A percentile compares a stretch with the other conserved stretches of the same genome.
Conservation (phyloP, 2,329 filamentous ascomycete genomes). For the Penicillium sp. region DNA sequence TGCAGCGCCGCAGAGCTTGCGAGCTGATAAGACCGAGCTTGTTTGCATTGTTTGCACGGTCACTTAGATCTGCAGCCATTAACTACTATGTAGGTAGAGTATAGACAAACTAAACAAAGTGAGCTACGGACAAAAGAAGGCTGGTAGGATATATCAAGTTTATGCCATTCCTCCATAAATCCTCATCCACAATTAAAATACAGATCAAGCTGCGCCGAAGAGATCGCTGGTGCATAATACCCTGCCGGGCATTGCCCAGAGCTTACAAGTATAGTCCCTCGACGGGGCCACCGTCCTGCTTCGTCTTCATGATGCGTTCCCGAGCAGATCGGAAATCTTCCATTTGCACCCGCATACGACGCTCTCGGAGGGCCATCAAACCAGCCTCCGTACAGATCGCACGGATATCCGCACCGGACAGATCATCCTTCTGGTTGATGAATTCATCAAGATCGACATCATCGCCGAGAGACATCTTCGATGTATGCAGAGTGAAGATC, state of each 20-base stretch:
- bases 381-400: conserved; percentile 97
- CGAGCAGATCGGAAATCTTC: conserved; percentile 89
- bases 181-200: conserved; percentile 24
- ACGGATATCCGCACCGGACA: conserved; percentile 96
- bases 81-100: too few species aligned
- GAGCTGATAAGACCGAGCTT: conserved; percentile 17
- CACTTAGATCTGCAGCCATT: not conserved
- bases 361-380: conserved; percentile 85
- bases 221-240: conserved; percentile 1
- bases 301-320: conserved; percentile 94
- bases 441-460: conserved; percentile 99
- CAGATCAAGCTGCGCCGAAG: conserved; percentile 12
- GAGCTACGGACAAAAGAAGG: not conserved
- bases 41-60: conserved; percentile 27
- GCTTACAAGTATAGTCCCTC: conserved; percentile 95
- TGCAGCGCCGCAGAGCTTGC: conserved; percentile 8
- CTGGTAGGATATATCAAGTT: conserved; percentile 2
- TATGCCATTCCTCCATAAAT: conserved; percentile 12
- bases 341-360: conserved; percentile 98
- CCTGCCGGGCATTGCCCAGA: conserved; percentile 10
- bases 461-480: conserved; percentile 93
- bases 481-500: conserved; percentile 97
- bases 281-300: conserved; percentile 88
- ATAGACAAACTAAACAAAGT: too few species aligned
- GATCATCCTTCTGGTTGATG: conserved; percentile 95